Base-by-base conservation (phyloP, 192 early-diverging fungal species). In the Entophlyctis luteolus region DNA sequence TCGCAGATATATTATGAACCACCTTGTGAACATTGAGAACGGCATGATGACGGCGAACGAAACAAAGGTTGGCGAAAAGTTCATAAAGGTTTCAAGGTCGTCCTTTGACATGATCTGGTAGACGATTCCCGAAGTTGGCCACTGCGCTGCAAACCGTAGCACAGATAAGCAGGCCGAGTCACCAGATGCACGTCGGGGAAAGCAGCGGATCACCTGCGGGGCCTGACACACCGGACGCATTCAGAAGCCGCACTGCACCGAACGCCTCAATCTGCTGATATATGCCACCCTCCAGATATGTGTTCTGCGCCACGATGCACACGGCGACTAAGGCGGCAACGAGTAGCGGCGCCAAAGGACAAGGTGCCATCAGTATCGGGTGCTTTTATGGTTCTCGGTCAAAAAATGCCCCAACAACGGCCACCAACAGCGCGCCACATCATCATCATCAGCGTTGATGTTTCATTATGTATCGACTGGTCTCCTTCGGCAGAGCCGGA, bases 1-100 rank as follows among this genome's bases (percentile, higher is more conserved):
- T 46, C 42, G 42, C 42, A 46, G 42, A 16, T 16, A 46, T 12
- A n/a, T 46, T 12, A 49, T 16, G 39, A 65, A 70, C 54, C 67
- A 89, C 88, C 49, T 77, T 32, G 78, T 82, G 34, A 91, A 73
- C 14, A 91, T 48, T 42, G 73, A 57, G 59, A 86, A 89, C 4
- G 85, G 84, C 23, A 91, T 57, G 20, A 91, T 59, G n/a, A 84
- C 58, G 12, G 86, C 78, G 71, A 83, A 89, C 29, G 80, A 70
- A 6, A 71, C 72, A 23, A 65, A 54, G 2, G 80, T 55, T 2
- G 50, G 57, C 1, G 50, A 25, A 14, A 69, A 56, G n/a, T 32
- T 62, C 2, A 75, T 42, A 71, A 90, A 88, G 1, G 62, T 48
- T 2, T 74, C 55, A 18, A 90, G 69, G 23, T 85, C 86, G 4